A percentile compares a stretch with the other conserved stretches of the same genome.
These are phyloP conservation scores for Penicillium argentinense DNA, from an alignment of 495 filamentous ascomycete species.

Conservation along the genomic window DNA sequence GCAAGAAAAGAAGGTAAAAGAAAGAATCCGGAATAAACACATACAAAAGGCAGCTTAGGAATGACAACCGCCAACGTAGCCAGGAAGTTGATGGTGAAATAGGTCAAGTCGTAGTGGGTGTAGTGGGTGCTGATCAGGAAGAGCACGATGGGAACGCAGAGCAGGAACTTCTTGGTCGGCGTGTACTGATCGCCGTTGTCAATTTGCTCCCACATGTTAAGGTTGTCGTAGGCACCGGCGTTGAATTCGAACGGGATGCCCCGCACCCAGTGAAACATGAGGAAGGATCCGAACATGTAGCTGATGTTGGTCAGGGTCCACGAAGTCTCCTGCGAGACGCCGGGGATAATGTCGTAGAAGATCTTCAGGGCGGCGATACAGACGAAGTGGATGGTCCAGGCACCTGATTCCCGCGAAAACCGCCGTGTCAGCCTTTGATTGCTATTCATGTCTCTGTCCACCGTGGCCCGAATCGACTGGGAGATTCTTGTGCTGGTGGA, in stretches of 20 bases:
- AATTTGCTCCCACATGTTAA: conserved; percentile 99
- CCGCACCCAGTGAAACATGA: conserved; percentile 99
- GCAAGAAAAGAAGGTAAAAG: background rate
- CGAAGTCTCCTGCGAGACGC: conserved; percentile 92
- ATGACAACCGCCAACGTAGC: conserved; percentile 90
- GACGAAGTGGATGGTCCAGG: conserved; percentile 95
- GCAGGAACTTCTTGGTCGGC: conserved; percentile 94
- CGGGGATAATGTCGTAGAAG: conserved; percentile 91
- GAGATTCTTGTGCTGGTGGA: background rate
- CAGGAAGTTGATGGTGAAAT: conserved; percentile 95
- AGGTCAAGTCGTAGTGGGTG: conserved; percentile 93
- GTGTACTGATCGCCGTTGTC: conserved; percentile 99
- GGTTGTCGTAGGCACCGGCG: conserved; percentile 96
- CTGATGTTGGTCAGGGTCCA: conserved; percentile 99
- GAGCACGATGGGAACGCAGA: conserved; percentile 88
- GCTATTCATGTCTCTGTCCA: conserved; percentile 6
- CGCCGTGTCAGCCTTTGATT: conserved; percentile 11
- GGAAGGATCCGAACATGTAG: conserved; percentile 97
- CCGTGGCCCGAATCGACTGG: conserved; percentile 13
- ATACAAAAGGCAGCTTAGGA: conserved; percentile 90
- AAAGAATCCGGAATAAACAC: conserved; percentile 32
- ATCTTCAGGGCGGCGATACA: conserved; percentile 89
- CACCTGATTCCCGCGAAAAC: conserved; percentile 56
- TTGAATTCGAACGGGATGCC: conserved; percentile 99
- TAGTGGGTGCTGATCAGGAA: conserved; percentile 98